Conservation (phyloP, 345 rosid species). For the Stellera chamaejasme region DNA sequence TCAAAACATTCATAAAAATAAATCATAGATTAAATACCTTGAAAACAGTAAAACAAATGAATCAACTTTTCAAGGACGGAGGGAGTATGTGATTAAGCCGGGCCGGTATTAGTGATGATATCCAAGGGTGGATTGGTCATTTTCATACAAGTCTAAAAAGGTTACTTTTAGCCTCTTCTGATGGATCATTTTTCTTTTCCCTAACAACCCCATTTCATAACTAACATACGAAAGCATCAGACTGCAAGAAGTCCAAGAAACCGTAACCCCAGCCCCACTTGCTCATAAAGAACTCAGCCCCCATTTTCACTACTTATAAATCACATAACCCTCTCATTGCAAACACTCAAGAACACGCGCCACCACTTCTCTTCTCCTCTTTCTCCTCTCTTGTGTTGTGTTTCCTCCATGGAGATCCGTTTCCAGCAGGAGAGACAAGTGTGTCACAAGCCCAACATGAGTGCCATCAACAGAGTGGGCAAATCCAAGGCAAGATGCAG, state of each 20-base stretch:
- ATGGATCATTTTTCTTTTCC: conserved; percentile 8
- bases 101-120: background rate
- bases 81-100: too few relatives aligned
- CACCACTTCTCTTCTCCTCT: background rate
- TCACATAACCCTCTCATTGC: conserved; percentile 10
- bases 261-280: conserved; percentile 3
- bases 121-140: conserved; percentile 5
- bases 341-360: background rate
- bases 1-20: too few relatives aligned
- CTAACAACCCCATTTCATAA: background rate
- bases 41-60: too few relatives aligned
- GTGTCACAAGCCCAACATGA: conserved; percentile 5
- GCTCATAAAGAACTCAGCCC: conserved; percentile 12
- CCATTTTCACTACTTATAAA: conserved; percentile 14
- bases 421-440: conserved; percentile 31
- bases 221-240: conserved; percentile 19
- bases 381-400: conserved; percentile 1
- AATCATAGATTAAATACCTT: too few relatives aligned
- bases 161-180: background rate
- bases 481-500: conserved; percentile 34
- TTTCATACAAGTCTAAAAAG: conserved; percentile 7
- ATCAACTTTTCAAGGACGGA: too few relatives aligned
- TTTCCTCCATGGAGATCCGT: conserved; percentile 34
- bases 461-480: conserved; percentile 17
- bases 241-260: conserved; percentile 4